A percentile compares a stretch with the other conserved stretches of the same genome.
These are phyloP conservation scores for Coniochaeta ligniaria DNA, from an alignment of 2,329 filamentous ascomycete genomes.

Conservation along the genomic window DNA sequence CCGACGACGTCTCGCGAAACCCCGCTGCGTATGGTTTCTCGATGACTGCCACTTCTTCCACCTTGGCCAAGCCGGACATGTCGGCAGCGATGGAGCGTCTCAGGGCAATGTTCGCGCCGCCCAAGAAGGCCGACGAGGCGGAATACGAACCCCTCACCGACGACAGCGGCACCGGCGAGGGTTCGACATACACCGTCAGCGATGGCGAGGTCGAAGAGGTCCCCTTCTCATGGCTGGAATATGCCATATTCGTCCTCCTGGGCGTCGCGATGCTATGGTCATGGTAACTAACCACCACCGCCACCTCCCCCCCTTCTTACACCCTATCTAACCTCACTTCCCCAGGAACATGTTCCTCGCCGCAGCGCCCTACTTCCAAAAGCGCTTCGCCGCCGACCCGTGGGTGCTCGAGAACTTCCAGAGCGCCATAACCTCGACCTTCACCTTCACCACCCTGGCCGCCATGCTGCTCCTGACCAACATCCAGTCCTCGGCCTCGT, in stretches of 20 bases:
- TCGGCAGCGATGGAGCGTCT: conserved; percentile 28
- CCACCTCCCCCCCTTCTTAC: not conserved
- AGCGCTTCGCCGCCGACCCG: conserved; percentile 63
- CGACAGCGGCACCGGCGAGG: conserved; percentile 17
- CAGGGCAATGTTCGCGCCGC: conserved; percentile 23
- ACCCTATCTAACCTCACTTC: conserved; percentile 7
- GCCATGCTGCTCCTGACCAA: conserved; percentile 72
- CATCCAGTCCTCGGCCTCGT: conserved; percentile 75
- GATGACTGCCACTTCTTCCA: not conserved
- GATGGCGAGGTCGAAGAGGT: conserved; percentile 24
- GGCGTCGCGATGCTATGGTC: conserved; percentile 97
- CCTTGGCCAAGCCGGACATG: not conserved
- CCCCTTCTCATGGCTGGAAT: conserved; percentile 79
- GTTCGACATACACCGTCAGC: conserved; percentile 13
- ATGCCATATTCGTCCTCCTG: conserved; percentile 74
- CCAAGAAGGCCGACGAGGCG: conserved; percentile 14
- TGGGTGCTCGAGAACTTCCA: conserved; percentile 80
- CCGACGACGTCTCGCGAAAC: not conserved
- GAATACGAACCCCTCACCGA: conserved; percentile 21
- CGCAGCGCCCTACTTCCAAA: conserved; percentile 86
- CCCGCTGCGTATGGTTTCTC: not conserved
- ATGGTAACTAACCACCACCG: conserved; percentile 55
- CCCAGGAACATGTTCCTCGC: conserved; percentile 96
- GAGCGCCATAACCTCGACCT: conserved; percentile 79
- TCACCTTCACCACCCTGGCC: conserved; percentile 73